A percentile compares a stretch with the other conserved stretches of the same genome.
Conservation (phyloP, 495 filamentous ascomycete genomes). For the Penicillium desertorum region DNA sequence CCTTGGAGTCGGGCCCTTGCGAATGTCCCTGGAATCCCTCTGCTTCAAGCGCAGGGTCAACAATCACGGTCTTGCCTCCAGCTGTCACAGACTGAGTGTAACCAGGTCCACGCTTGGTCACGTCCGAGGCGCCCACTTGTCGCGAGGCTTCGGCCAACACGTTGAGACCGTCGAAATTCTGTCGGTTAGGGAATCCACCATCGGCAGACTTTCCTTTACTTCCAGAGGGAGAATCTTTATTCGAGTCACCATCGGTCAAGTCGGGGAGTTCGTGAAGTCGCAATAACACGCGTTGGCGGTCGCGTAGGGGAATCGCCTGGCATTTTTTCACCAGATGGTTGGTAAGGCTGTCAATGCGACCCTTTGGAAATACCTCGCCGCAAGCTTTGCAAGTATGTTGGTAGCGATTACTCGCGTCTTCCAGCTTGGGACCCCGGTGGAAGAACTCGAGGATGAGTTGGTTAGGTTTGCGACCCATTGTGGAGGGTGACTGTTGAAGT, state of each 20-base stretch:
- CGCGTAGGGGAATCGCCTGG: constrained; percentile 64
- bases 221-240: constrained; percentile 36
- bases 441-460: constrained; percentile 81
- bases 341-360: constrained; percentile 74
- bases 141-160: constrained; percentile 81
- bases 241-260: constrained; percentile 37
- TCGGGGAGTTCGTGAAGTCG: constrained; percentile 54
- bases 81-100: constrained; percentile 50
- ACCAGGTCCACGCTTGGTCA: constrained; percentile 41
- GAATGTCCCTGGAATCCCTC: constrained; percentile 44
- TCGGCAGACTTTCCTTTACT: constrained; percentile 44
- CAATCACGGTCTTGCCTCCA: constrained; percentile 49
- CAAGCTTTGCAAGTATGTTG: constrained; percentile 84
- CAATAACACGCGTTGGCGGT: constrained; percentile 64
- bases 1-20: constrained; percentile 31
- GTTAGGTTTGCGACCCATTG: constrained; percentile 81
- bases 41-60: constrained; percentile 48
- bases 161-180: constrained; percentile 71
- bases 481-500: constrained; percentile 8
- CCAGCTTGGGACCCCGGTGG: constrained; percentile 74
- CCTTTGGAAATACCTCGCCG: constrained; percentile 81
- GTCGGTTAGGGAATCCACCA: constrained; percentile 44
- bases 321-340: constrained; percentile 81
- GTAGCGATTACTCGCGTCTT: constrained; percentile 83
- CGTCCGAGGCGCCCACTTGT: constrained; percentile 57